Percentiles rank a stretch among this genome's conserved stretches.
These are phyloP conservation scores for Paraphoma sp. DNA, from an alignment of 2,329 filamentous ascomycete species.

Conservation along the genomic window DNA sequence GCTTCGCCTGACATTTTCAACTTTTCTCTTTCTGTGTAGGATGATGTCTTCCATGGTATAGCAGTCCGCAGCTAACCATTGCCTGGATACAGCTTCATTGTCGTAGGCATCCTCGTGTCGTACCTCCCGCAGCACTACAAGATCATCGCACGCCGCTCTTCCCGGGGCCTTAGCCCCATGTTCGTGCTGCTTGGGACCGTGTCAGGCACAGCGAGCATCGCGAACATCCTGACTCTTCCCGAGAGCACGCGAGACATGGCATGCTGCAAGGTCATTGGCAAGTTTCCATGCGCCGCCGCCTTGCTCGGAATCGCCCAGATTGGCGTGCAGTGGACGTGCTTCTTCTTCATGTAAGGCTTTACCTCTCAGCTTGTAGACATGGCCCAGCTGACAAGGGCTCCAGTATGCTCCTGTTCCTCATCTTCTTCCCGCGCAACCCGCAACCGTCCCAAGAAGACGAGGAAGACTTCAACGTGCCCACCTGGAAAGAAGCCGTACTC, in stretches of 20 bases:
- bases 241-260: conserved; percentile 80
- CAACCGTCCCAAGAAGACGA: conserved; percentile 33
- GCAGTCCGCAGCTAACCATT: conserved; percentile 17
- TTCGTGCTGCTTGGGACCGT: conserved; percentile 94
- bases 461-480: conserved; percentile 48
- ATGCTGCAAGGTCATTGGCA: conserved; percentile 83
- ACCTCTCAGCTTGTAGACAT: neutral
- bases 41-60: conserved; percentile 2
- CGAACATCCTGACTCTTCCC: conserved; percentile 90
- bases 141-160: conserved; percentile 83
- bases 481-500: conserved; percentile 78
- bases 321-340: conserved; percentile 89
- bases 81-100: conserved; percentile 69
- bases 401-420: conserved; percentile 89
- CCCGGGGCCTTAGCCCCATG: conserved; percentile 93
- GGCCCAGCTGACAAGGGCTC: conserved; percentile 2
- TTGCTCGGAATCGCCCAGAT: conserved; percentile 90
- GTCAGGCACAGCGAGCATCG: conserved; percentile 85
- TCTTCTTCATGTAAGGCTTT: conserved; percentile 77
- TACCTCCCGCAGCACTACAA: conserved; percentile 95
- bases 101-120: conserved; percentile 87
- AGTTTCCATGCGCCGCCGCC: conserved; percentile 83
- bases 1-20: conserved; percentile 59
- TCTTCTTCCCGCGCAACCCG: conserved; percentile 73
- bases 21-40: conserved; percentile 62